Conservation (phyloP, 345 rosid species). For the Aquilaria yunnanensis region DNA sequence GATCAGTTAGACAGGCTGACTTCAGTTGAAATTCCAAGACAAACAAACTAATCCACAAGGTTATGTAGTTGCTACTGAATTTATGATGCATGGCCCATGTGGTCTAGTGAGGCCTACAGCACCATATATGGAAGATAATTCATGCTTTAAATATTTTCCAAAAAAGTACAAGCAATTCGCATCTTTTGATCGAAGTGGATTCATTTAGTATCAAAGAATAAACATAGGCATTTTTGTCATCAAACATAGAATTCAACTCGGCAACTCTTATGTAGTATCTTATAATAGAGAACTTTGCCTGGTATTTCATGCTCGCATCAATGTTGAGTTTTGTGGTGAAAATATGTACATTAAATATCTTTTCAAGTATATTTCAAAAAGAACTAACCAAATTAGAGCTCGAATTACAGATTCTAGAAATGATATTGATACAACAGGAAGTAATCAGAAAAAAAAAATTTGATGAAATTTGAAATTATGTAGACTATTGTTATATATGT, state of each 20-base stretch:
- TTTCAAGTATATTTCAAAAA: conserved; percentile 6
- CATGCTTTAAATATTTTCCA: not conserved
- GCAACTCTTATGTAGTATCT: not conserved
- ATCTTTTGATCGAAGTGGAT: not conserved
- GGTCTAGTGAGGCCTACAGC: not conserved
- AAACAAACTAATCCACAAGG: not conserved
- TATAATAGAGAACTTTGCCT: not conserved
- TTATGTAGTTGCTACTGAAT: not conserved
- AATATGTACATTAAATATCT: not conserved
- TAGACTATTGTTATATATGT: not conserved
- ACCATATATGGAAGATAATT: not conserved
- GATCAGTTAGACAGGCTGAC: not conserved
- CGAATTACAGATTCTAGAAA: not conserved
- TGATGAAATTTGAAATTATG: not conserved
- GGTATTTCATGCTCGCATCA: conserved; percentile 5
- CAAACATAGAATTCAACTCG: not conserved
- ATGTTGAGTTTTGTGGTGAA: not conserved
- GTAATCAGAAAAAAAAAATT: too few species aligned
- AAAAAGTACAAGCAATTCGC: not conserved
- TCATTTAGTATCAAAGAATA: not conserved
- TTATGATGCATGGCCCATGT: conserved; percentile 10
- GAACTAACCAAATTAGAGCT: not conserved
- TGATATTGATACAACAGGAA: not conserved
- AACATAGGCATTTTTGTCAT: not conserved
- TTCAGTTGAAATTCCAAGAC: not conserved